Conservation (phyloP, 1,284 basidiomycete genomes). For the Cryptococcus sp. region DNA sequence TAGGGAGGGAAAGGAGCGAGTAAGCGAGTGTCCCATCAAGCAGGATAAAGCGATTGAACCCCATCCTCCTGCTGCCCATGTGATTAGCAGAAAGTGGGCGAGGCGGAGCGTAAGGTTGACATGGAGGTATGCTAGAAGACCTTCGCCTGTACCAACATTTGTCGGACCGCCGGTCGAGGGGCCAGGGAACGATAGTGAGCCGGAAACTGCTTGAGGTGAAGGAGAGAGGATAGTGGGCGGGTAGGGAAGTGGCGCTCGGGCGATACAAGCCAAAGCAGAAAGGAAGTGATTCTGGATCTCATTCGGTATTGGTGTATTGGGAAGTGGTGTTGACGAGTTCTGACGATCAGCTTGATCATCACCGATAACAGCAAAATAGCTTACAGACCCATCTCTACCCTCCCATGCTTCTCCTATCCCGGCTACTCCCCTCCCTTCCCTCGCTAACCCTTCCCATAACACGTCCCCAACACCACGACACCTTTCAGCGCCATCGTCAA, state of each 20-base stretch:
- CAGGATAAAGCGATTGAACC: conserved; percentile 70
- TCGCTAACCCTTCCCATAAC: conserved; percentile 78
- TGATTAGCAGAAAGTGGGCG: conserved; percentile 53
- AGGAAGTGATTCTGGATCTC: conserved; percentile 41
- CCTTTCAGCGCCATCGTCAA: conserved; percentile 70
- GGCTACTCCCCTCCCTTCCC: conserved; percentile 75
- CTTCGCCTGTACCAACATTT: conserved; percentile 36
- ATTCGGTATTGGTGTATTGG: conserved; percentile 37
- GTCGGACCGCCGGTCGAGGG: conserved; percentile 12
- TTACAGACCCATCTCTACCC: conserved; percentile 61
- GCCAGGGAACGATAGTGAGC: conserved; percentile 22
- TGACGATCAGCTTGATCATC: conserved; percentile 6
- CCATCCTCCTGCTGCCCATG: conserved; percentile 85
- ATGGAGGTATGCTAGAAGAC: conserved; percentile 44
- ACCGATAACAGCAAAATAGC: conserved; percentile 2
- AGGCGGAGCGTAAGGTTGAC: conserved; percentile 39
- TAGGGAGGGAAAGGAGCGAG: conserved; percentile 48
- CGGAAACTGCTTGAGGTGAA: conserved; percentile 25
- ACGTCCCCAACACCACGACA: conserved; percentile 69
- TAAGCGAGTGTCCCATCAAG: conserved; percentile 59
- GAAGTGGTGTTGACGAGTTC: conserved; percentile 34
- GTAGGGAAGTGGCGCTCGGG: conserved; percentile 35
- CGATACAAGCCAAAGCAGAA: conserved; percentile 32
- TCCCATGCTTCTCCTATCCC: conserved; percentile 79
- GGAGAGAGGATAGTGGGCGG: conserved; percentile 38